Conservation (phyloP, 2,329 filamentous ascomycete species). For the Chaetothyriales sp. region DNA sequence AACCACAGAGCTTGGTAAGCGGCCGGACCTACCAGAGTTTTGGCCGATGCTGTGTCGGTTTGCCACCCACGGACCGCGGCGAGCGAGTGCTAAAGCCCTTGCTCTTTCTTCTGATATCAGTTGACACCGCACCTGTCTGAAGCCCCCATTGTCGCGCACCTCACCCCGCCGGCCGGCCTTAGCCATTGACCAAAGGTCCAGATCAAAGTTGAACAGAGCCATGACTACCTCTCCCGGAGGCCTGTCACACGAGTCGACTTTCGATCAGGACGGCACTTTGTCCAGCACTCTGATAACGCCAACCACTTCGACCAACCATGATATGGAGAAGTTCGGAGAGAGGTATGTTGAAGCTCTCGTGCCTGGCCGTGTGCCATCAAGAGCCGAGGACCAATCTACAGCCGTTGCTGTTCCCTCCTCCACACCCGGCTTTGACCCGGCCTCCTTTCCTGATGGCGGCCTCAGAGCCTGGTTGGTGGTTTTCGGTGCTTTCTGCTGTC, state of each 20-base stretch:
- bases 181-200: not conserved
- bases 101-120: not conserved
- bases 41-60: not conserved
- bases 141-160: not conserved
- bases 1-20: not conserved
- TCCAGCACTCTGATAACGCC: not conserved
- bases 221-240: not conserved
- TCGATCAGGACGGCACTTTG: not conserved
- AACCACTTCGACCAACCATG: not conserved
- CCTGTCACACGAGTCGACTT: not conserved
- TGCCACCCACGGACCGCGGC: not conserved
- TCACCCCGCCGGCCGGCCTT: not conserved
- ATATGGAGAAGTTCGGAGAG: not conserved
- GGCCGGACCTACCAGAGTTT: not conserved
- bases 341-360: not conserved
- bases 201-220: not conserved
- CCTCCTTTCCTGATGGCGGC: slow-evolving; percentile 27
- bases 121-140: not conserved
- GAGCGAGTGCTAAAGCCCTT: not conserved
- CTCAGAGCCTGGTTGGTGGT: slow-evolving; percentile 30
- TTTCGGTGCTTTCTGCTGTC: slow-evolving; percentile 27
- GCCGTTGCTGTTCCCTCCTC: not conserved
- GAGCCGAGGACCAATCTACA: not conserved
- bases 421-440: slow-evolving; percentile 9
- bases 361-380: not conserved